Evolutionary conservation across 768 basidiomycete species (phyloP), one percentile per base, ranked within the genome.

Genomic region (Candolleomyces eurysporus): DNA sequence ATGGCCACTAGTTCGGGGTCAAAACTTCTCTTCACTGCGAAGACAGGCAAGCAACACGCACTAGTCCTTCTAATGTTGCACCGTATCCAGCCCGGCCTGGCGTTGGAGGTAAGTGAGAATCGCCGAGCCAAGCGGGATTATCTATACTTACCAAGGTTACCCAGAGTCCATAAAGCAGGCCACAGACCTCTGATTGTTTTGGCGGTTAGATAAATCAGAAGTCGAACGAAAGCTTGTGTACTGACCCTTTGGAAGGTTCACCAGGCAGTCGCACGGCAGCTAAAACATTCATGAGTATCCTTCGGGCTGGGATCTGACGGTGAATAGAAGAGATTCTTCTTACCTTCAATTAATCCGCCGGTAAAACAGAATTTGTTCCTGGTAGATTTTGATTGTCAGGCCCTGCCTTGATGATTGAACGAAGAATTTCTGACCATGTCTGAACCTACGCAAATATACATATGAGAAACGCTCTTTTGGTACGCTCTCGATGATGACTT

Each of bases 31-130:
- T 2, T 22, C 9, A 16, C 36, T 11, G 8, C 17, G 50, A 14
- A 32, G 16, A 5, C 4, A 31, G 14, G 13, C 48, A 50, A 49
- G 1, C 13, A 11, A 19, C 21, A 68, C 82, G 17, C 73, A 88
- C 88, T 80, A 85, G 71, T 53, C 87, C 88, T 62, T 89, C 88
- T 3, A 85, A 75, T 49, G 80, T 84, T 45, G 85, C 88, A 64
- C 89, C 90, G 69, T 84, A 91, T n/a, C 90, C 89, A 48, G 89
- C 89, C 59, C 90, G 79, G 40, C 90, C 85, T 65, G 48, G 16
- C 26, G 50, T 39, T 19, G 73, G 22, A 16, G 11, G 51, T 52
- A 16, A 3, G 17, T 10, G 22, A 3, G 17, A 10, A 22, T 16
- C 11, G 14, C 21, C 1, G 32, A 32, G 8, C 4, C 26, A 36